Evolutionary conservation across 305 asterid genomes (phyloP).

Genomic region (Fraxinus floribunda): DNA sequence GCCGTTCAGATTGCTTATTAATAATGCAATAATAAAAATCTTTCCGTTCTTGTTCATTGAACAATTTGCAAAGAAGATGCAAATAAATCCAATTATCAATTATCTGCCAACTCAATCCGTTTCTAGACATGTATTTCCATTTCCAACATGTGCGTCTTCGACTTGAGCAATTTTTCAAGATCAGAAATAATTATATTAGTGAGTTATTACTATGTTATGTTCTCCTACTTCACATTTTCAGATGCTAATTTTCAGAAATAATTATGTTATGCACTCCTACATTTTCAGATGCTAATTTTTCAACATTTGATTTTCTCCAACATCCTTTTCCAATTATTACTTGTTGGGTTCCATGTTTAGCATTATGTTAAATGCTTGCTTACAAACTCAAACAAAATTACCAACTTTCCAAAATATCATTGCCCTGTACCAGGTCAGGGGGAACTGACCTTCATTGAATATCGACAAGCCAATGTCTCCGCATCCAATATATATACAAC

Average conservation of each 20-base stretch:
- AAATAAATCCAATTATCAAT: neutral
- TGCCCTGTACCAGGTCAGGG: neutral
- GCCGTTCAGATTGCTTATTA: neutral
- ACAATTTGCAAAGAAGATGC: neutral
- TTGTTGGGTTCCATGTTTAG: neutral
- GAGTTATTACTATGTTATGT: neutral
- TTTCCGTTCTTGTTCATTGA: neutral
- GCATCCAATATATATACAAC: conserved; percentile 78
- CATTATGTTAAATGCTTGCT: neutral
- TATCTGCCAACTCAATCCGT: neutral
- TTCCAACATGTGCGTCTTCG: neutral
- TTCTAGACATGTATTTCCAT: neutral
- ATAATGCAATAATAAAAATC: neutral
- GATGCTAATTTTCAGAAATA: neutral
- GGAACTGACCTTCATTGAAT: conserved; percentile 70
- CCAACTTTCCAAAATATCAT: neutral
- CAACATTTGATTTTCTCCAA: neutral
- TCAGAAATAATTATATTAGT: neutral
- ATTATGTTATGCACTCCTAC: neutral
- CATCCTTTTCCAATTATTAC: neutral
- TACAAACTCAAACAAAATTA: neutral
- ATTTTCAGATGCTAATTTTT: too few species aligned
- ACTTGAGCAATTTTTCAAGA: neutral
- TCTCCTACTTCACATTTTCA: neutral
- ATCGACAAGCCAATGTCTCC: conserved; percentile 77